phyloP scores from a whole-genome alignment of 441 rosid species.

The Euphorbia celastroides region DNA sequence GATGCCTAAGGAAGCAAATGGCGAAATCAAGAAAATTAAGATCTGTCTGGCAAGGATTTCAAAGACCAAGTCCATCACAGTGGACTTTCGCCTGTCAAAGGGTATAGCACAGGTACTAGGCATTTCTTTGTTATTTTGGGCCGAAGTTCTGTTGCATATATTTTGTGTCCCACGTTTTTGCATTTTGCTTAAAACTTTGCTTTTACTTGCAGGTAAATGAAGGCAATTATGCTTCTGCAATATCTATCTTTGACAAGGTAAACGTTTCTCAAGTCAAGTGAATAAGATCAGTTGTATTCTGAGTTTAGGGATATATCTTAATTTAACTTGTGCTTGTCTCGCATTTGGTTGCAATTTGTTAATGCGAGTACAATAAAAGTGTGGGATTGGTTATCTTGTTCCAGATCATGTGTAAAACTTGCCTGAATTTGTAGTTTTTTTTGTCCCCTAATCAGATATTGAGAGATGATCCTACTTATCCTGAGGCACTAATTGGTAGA shows the following conservation, averaged over 20 bases:
- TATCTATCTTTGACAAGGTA: slow-evolving; percentile 92
- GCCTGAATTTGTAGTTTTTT: slow-evolving; percentile 12
- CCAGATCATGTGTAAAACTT: slow-evolving; percentile 7
- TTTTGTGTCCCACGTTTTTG: slow-evolving; percentile 9
- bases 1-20: slow-evolving; percentile 33
- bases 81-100: slow-evolving; percentile 91
- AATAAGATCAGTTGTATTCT: slow-evolving; percentile 14
- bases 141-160: not conserved
- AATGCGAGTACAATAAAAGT: slow-evolving; percentile 15
- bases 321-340: not conserved
- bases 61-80: slow-evolving; percentile 73
- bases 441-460: slow-evolving; percentile 53
- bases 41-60: slow-evolving; percentile 63
- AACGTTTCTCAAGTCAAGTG: slow-evolving; percentile 13
- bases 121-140: slow-evolving; percentile 14
- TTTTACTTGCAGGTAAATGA: slow-evolving; percentile 74
- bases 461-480: slow-evolving; percentile 80
- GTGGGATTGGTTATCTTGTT: slow-evolving; percentile 15
- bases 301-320: not conserved
- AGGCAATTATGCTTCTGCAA: slow-evolving; percentile 82
- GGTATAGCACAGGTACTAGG: slow-evolving; percentile 87
- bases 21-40: slow-evolving; percentile 48
- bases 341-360: slow-evolving; percentile 10
- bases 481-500: slow-evolving; percentile 96
- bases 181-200: slow-evolving; percentile 20